Evolutionary conservation across 2,329 filamentous ascomycete species (phyloP).

Genomic region (Epichloe typhina): DNA sequence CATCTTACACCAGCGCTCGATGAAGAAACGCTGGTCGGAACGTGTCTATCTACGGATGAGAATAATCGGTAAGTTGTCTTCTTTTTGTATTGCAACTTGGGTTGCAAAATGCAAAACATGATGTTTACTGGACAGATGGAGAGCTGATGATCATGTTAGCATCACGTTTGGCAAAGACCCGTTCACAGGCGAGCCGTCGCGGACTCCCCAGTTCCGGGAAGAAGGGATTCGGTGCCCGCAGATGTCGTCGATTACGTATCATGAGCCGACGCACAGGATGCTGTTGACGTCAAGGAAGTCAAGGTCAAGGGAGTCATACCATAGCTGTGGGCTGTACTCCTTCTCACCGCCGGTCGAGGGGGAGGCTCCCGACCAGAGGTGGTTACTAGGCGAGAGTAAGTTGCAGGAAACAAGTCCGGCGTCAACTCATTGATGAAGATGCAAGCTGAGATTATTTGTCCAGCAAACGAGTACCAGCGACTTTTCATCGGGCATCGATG

Average conservation of each 20-base stretch:
- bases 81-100: neutral
- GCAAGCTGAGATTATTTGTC: too few species aligned
- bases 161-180: constrained; percentile 6
- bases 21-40: constrained; percentile 22
- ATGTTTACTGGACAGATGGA: neutral
- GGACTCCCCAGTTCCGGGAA: constrained; percentile 9
- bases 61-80: constrained; percentile 23
- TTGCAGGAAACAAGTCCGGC: neutral
- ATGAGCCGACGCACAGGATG: constrained; percentile 26
- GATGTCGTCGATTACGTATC: constrained; percentile 35
- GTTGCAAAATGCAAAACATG: neutral
- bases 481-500: constrained; percentile 16
- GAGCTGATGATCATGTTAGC: neutral
- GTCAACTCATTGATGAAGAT: too few species aligned
- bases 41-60: constrained; percentile 29
- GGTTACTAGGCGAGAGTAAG: constrained; percentile 26
- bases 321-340: constrained; percentile 20
- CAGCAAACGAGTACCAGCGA: constrained; percentile 21
- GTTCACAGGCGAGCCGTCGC: constrained; percentile 1
- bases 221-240: constrained; percentile 26
- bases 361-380: constrained; percentile 15
- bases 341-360: constrained; percentile 22
- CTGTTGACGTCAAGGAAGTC: constrained; percentile 28
- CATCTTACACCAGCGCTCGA: constrained; percentile 17
- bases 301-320: constrained; percentile 19